Evolutionary conservation across 768 basidiomycete genomes (phyloP).

Genomic region (Dentipellis sp.): DNA sequence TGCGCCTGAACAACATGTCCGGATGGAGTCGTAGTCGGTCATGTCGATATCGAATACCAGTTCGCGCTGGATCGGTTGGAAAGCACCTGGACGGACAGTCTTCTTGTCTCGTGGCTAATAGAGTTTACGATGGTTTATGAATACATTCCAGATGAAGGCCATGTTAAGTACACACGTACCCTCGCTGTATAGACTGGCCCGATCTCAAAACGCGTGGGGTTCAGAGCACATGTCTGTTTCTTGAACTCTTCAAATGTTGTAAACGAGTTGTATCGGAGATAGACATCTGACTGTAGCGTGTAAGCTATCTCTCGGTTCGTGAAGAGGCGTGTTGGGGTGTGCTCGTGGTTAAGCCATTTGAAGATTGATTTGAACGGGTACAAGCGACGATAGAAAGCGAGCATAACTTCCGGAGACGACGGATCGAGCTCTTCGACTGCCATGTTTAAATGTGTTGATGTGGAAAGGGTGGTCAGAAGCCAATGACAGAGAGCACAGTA

Average conservation of each 20-base stretch:
- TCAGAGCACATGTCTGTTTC: conserved; percentile 74
- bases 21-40: conserved; percentile 95
- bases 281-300: conserved; percentile 84
- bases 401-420: conserved; percentile 53
- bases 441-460: conserved; percentile 3
- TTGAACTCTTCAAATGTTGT: conserved; percentile 80
- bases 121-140: not conserved
- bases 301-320: conserved; percentile 95
- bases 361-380: conserved; percentile 95
- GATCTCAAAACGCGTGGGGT: conserved; percentile 93
- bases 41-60: conserved; percentile 99
- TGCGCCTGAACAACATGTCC: conserved; percentile 90
- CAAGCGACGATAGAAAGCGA: conserved; percentile 77
- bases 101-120: conserved; percentile 83
- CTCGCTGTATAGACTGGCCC: conserved; percentile 86
- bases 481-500: not conserved
- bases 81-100: conserved; percentile 56
- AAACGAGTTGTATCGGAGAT: conserved; percentile 94
- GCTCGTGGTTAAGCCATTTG: conserved; percentile 91
- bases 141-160: not conserved
- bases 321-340: conserved; percentile 69
- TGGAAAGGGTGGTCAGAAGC: not conserved
- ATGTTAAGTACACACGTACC: conserved; percentile 37
- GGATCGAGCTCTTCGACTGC: conserved; percentile 10
- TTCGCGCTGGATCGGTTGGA: conserved; percentile 76